Percentiles rank a stretch among this genome's conserved stretches.
Evolutionary conservation across 1,139 yeast species (phyloP).

Genomic region (Magnusiomyces suaveolens): DNA sequence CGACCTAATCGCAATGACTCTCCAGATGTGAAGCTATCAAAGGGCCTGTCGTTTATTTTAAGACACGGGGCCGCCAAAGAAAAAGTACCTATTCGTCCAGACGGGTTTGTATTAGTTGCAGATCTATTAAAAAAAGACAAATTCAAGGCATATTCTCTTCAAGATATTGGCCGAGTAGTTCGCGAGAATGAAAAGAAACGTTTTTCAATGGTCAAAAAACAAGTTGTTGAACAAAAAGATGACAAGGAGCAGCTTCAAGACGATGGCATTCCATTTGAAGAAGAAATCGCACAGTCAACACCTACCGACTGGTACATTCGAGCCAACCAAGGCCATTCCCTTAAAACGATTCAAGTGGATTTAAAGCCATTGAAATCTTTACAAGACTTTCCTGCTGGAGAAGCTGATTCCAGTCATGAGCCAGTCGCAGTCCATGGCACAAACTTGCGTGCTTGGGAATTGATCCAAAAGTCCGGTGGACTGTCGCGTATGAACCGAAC

Average conservation of each 20-base stretch:
- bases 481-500: constrained; percentile 62
- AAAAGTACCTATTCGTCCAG: constrained; percentile 48
- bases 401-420: neutral
- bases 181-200: constrained; percentile 59
- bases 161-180: constrained; percentile 56
- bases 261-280: neutral
- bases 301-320: constrained; percentile 41
- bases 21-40: constrained; percentile 45
- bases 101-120: constrained; percentile 54
- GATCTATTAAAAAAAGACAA: constrained; percentile 50
- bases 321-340: constrained; percentile 90
- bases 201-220: constrained; percentile 33
- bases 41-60: constrained; percentile 61
- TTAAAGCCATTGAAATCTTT: constrained; percentile 26
- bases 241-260: too few relatives aligned
- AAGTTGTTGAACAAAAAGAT: constrained; percentile 17
- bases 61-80: constrained; percentile 81
- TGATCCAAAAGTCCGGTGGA: constrained; percentile 48
- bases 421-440: constrained; percentile 71
- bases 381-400: constrained; percentile 33
- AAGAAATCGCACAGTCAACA: constrained; percentile 3
- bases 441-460: constrained; percentile 38
- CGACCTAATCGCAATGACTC: constrained; percentile 5
- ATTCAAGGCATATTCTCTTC: constrained; percentile 46
- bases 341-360: constrained; percentile 42